Base-by-base conservation (phyloP, 129 eudicot genomes). In the Flaveria trinervia region DNA sequence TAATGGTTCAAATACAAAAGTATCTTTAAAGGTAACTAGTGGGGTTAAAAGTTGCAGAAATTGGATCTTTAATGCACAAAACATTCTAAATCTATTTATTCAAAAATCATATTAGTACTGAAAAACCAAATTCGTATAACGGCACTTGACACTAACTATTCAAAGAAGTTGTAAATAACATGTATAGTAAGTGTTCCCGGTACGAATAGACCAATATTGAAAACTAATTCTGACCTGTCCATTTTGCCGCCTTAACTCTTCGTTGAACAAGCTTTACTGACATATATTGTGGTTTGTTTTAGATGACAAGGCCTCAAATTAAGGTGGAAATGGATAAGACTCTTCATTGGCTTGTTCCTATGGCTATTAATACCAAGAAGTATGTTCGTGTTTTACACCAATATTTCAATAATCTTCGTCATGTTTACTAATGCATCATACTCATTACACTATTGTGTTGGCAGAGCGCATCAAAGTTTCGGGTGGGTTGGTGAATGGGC, bases 331-430 rank as follows among this genome's bases (percentile, higher is more conserved):
- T 93, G 91, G 98, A 90, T 72, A 86, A 87, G 80, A 85, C 85
- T 71, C 96, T 93, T 39, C 85, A 90, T 18, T 93, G 98, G 98
- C 98, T 93, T 52, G 90, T 89, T 79, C 98, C 97, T 0, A 72
- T 90, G 33, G 98, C 98, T 23, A 88, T 1, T 7, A 89, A 90
- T 72, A 88, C 67, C 55, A 13, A 20, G 59, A 23, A 17, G 98
- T 93, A 36, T 50, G 20, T 3, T 68, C 11, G 7, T 43, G 20
- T 60, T 30, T 28, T 60, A 43, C 18, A 28, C 69, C 16, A 28
- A 50, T 59, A 5, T 15, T 16, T 10, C 49, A 16, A 30, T 28
- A 49, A 52, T 11, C 5, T 43, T 54, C n/a, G 59, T 57, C 11
- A 13, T 25, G 48, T 74, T 18, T 68, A 68, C 74, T 66, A 75